phyloP scores from a whole-genome alignment of 371 early-diverging fungal genomes.

The Thermomucor indicae-seudaticae region DNA sequence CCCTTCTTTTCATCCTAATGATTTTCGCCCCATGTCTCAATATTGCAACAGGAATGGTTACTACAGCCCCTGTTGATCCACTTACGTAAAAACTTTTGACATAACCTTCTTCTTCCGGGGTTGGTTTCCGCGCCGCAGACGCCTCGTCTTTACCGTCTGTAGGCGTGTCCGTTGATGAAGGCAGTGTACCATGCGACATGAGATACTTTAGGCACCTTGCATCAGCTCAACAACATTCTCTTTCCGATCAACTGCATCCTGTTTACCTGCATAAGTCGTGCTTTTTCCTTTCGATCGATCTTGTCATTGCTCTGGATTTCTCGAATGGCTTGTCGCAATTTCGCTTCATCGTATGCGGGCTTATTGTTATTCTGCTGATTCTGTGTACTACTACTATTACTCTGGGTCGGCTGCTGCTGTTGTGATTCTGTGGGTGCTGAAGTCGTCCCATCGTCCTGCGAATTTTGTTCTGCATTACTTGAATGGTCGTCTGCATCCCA shows the following conservation, averaged over 20 bases:
- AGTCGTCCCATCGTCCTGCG: not conserved
- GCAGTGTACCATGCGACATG: slow-evolving; percentile 12
- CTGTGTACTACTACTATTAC: no score
- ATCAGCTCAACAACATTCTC: not conserved
- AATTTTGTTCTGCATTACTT: not conserved
- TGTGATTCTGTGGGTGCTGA: slow-evolving; percentile 1
- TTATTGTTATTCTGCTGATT: not conserved
- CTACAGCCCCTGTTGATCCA: no score
- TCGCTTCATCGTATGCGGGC: slow-evolving; percentile 18
- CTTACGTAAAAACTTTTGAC: slow-evolving; percentile 13
- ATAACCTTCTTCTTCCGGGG: slow-evolving; percentile 4
- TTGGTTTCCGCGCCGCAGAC: no score
- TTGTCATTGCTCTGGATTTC: slow-evolving; percentile 50
- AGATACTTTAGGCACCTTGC: slow-evolving; percentile 6
- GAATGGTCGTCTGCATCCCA: slow-evolving; percentile 10
- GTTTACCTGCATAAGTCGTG: slow-evolving; percentile 65
- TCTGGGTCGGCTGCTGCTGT: no score
- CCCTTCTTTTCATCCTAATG: slow-evolving; percentile 49
- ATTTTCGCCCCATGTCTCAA: no score
- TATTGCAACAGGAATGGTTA: not conserved
- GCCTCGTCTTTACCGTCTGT: slow-evolving; percentile 1
- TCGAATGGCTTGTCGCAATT: slow-evolving; percentile 54
- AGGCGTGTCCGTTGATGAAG: not conserved
- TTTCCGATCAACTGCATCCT: not conserved
- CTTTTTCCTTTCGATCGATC: slow-evolving; percentile 61